These are phyloP conservation scores for Tetrahymena thermophila DNA, from an alignment of 73 alveolate genomes.

Conservation along the genomic window DNA sequence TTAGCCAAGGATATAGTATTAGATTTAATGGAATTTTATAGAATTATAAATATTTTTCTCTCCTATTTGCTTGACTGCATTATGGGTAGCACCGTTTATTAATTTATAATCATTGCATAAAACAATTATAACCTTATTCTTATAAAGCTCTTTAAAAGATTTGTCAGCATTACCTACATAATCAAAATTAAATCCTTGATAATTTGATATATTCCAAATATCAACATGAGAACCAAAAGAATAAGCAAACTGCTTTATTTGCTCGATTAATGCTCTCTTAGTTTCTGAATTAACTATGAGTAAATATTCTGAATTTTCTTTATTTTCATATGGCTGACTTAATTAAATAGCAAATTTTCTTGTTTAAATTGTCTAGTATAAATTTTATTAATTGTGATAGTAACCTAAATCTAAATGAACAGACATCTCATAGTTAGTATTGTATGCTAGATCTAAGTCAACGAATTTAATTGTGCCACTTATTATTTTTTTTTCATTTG, in stretches of 20 bases:
- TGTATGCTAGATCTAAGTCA: not conserved
- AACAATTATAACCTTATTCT: not conserved
- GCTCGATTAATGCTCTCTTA: not conserved
- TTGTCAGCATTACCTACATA: not conserved
- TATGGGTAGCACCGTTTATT: not conserved
- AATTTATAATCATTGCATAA: not conserved
- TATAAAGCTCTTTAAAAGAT: not conserved
- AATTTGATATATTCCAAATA: not conserved
- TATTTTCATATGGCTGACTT: not conserved
- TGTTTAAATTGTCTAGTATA: not conserved
- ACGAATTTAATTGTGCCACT: not conserved
- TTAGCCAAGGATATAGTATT: not conserved
- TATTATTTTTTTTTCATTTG: not conserved
- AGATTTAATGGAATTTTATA: not conserved
- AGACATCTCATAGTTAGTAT: not conserved
- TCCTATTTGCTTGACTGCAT: not conserved
- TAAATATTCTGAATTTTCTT: not conserved
- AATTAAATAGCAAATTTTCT: not conserved
- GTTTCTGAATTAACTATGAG: not conserved
- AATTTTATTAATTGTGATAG: not conserved
- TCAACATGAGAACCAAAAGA: not conserved
- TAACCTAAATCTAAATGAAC: not conserved
- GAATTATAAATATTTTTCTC: not conserved
- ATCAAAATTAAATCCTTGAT: not conserved
- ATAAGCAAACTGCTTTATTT: not conserved